Base-by-base conservation (phyloP, 2,329 filamentous ascomycete species). In the Pseudopithomyces maydicus region DNA sequence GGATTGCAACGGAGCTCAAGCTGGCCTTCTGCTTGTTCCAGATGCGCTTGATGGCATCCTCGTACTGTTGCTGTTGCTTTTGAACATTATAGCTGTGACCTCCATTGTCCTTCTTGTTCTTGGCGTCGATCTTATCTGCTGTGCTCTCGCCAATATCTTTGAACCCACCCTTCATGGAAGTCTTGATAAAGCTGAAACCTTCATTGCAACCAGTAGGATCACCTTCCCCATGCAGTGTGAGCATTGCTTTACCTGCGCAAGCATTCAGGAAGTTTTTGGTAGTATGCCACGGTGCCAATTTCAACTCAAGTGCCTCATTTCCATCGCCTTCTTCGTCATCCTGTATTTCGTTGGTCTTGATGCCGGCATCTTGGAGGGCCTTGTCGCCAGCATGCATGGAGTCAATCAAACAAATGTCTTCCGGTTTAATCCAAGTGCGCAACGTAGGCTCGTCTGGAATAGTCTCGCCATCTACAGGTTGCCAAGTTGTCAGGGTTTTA, bases 1-100 rank as follows among this genome's bases (percentile, higher is more conserved):
- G 88, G 57, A 92, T 88, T 45, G 88, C 84, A 1, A 80, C 80
- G 55, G 95, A 90, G 6, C 88, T 88, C 6, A 98, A 81, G 51
- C 89, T 94, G 14, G 85, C 79, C 74, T 90, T 91, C 74, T 98
- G 94, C 64, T 90, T 88, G 58, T 92, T 88, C 95, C 95, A 99
- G 59, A 98, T 97, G 58, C 91, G 88, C 54, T 88, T 86, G 65
- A 99, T 97, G 20, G 92, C 92, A 52, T 93, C 89, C 65, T 96
- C 92, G 74, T 99, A 99, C 67, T 92, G 90, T 60, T 87, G 88
- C 70, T 98, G 92, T 74, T 99, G 95, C 64, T 91, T 89, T 71
- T 94, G 95, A 58, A 99, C 95, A 63, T 99, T 99, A 80, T 99
- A 99, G 66, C 91, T 93, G 77, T 99, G 95, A 0, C 95, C 95